Conservation (phyloP, 139 green algal genomes). For the Parachlorella kessleri region DNA sequence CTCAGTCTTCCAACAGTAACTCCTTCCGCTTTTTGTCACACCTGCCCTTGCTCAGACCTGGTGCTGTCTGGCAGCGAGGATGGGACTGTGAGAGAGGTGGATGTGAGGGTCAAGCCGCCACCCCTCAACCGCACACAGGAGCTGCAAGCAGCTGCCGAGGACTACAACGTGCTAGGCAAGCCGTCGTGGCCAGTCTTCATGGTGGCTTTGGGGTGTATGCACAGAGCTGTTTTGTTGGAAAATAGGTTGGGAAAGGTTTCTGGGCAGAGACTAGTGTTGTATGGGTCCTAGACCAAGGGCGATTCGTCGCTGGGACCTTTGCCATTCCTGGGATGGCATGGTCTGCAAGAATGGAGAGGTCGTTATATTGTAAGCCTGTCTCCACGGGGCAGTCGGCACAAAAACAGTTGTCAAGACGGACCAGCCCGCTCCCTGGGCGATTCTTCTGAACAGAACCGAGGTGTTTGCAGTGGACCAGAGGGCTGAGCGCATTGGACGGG, state of each 20-base stretch:
- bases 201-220: background rate
- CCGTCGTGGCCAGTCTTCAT: background rate
- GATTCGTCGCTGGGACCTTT: background rate
- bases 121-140: conserved; percentile 1
- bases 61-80: conserved; percentile 29
- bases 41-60: conserved; percentile 7
- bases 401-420: background rate
- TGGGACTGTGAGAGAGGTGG: conserved; percentile 18
- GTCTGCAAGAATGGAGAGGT: background rate
- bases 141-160: background rate
- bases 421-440: background rate
- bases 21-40: background rate
- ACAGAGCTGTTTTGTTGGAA: too few species aligned
- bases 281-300: background rate
- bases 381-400: background rate
- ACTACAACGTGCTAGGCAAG: conserved; percentile 12
- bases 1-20: background rate
- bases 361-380: background rate
- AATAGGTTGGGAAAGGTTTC: too few species aligned
- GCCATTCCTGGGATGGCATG: background rate
- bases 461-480: conserved; percentile 42
- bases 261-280: too few species aligned
- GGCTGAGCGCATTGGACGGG: conserved; percentile 14
- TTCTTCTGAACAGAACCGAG: background rate
- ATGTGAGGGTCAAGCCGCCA: conserved; percentile 19